Percentiles rank a stretch among this genome's conserved stretches.
These are phyloP conservation scores for Cetradonia linearis DNA, from an alignment of 495 filamentous ascomycete genomes.

Conservation along the genomic window DNA sequence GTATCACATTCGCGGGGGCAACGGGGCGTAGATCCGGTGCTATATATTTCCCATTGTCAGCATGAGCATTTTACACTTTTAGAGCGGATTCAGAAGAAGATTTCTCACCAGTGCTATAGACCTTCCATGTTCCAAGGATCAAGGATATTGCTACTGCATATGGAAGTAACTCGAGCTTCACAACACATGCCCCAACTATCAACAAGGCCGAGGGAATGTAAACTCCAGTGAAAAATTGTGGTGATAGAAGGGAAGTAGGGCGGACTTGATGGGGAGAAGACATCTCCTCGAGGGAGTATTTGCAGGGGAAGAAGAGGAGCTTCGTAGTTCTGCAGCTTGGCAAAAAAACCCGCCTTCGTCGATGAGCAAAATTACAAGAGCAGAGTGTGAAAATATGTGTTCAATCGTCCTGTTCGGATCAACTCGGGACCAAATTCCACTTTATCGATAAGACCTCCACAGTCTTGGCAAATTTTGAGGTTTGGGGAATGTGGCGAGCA, in stretches of 20 bases:
- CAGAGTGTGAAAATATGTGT: not conserved
- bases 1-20: constrained; percentile 24
- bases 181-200: constrained; percentile 60
- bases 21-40: constrained; percentile 8
- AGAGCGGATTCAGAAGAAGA: not conserved
- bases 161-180: constrained; percentile 67
- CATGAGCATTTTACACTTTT: constrained; percentile 22
- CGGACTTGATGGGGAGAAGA: constrained; percentile 26
- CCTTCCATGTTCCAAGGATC: constrained; percentile 47
- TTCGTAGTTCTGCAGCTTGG: not conserved
- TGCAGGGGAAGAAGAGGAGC: not conserved
- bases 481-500: not conserved
- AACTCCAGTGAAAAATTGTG: constrained; percentile 57
- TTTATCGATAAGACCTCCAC: constrained; percentile 10
- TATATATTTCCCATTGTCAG: constrained; percentile 34
- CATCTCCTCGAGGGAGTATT: constrained; percentile 10
- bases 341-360: too few species aligned
- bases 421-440: constrained; percentile 6
- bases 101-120: constrained; percentile 47
- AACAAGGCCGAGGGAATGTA: constrained; percentile 80
- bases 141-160: constrained; percentile 58
- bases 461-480: not conserved
- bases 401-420: not conserved
- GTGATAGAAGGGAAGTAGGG: constrained; percentile 33
- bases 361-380: not conserved